Conservation (phyloP, 1,139 yeast genomes). For the Zygosaccharomyces sapae region DNA sequence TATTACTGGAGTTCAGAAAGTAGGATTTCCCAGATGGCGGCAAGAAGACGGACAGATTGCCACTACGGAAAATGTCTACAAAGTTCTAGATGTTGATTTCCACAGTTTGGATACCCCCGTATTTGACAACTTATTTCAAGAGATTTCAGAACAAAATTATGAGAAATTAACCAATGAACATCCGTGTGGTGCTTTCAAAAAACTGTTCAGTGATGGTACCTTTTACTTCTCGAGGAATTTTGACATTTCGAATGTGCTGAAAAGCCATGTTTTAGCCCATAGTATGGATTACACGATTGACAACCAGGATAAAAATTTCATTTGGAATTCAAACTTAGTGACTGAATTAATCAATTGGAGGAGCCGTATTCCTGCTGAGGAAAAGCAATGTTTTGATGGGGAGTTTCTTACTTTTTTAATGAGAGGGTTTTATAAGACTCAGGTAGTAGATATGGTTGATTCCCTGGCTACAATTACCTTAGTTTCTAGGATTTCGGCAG, state of each 20-base stretch:
- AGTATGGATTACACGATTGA: conserved; percentile 42
- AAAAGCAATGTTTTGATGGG: conserved; percentile 52
- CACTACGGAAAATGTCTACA: conserved; percentile 49
- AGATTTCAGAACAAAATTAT: conserved; percentile 32
- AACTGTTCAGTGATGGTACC: conserved; percentile 55
- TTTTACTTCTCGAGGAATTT: conserved; percentile 64
- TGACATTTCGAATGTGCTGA: conserved; percentile 59
- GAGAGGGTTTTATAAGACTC: conserved; percentile 61
- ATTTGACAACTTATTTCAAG: conserved; percentile 43
- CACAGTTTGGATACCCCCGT: conserved; percentile 57
- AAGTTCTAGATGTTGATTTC: conserved; percentile 56
- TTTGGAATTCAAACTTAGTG: conserved; percentile 64
- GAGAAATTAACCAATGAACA: conserved; percentile 44
- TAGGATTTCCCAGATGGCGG: conserved; percentile 53
- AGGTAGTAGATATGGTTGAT: conserved; percentile 33
- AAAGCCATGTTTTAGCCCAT: conserved; percentile 46
- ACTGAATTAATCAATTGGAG: conserved; percentile 58
- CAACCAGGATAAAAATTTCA: conserved; percentile 50
- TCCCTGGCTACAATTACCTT: conserved; percentile 52
- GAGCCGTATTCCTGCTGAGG: conserved; percentile 48
- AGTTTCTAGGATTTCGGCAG: conserved; percentile 63
- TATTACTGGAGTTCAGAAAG: conserved; percentile 51
- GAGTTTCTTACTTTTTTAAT: conserved; percentile 57
- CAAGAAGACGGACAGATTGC: conserved; percentile 17
- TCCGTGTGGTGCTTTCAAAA: conserved; percentile 57